Conservation (phyloP, 495 filamentous ascomycete genomes). For the Aspergillus olivimuriae region DNA sequence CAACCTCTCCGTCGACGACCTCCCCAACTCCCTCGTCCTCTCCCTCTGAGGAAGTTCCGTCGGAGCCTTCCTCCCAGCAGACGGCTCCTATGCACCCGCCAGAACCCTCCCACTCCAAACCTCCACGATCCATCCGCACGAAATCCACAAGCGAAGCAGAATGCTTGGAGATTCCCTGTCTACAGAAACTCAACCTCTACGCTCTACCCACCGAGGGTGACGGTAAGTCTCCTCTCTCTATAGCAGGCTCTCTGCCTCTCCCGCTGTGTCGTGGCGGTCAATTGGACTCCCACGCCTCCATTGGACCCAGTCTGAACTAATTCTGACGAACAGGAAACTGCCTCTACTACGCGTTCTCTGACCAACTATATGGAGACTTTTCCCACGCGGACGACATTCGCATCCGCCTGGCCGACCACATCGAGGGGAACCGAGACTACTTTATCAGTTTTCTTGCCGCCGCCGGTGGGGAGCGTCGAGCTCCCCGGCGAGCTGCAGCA, state of each 20-base stretch:
- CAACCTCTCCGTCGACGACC: background rate
- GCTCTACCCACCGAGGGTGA: slow-evolving; percentile 41
- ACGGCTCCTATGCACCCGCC: background rate
- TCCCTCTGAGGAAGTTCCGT: slow-evolving; percentile 11
- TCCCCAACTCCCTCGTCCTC: too few species aligned
- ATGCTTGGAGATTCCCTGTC: slow-evolving; percentile 32
- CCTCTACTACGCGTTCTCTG: slow-evolving; percentile 70
- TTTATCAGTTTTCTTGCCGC: slow-evolving; percentile 64
- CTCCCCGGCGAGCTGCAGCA: slow-evolving; percentile 53
- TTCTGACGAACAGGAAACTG: slow-evolving; percentile 53
- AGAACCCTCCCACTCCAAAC: slow-evolving; percentile 6
- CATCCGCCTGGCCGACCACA: slow-evolving; percentile 53
- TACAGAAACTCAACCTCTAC: slow-evolving; percentile 34
- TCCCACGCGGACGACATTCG: slow-evolving; percentile 54
- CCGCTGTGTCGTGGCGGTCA: background rate
- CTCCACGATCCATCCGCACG: slow-evolving; percentile 10
- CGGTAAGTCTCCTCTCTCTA: slow-evolving; percentile 21
- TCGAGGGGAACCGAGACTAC: slow-evolving; percentile 51
- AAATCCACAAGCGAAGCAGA: slow-evolving; percentile 18
- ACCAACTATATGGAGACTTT: slow-evolving; percentile 66
- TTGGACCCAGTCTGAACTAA: slow-evolving; percentile 12
- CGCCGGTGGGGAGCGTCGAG: slow-evolving; percentile 53
- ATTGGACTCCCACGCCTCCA: background rate
- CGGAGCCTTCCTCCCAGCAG: slow-evolving; percentile 8
- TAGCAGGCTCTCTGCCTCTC: background rate